Base-by-base conservation (phyloP, 2,329 filamentous ascomycete species). In the Hypoxylon sp. region DNA sequence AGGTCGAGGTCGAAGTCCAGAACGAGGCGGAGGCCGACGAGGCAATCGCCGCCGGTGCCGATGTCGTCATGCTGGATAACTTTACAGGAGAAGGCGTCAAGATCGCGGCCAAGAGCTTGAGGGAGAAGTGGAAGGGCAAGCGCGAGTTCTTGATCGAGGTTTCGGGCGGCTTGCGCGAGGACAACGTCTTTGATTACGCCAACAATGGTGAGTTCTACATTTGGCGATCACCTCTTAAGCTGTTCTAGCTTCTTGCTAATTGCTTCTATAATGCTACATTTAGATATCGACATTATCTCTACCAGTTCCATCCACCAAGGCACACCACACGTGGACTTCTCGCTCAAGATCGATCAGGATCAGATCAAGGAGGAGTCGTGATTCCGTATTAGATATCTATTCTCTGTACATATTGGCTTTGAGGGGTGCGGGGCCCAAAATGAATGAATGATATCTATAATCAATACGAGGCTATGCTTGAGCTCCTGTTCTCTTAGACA, bases 251-350 rank as follows among this genome's bases (percentile, higher is more conserved):
- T 34, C 19, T 49, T 55, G 49, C 68, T 77, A 57, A 76, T 73
- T 73, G 6, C 7, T 21, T 52, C 52, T 45, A 25, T 49, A 10
- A 21, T 19, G 38, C 38, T 43, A 30, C 28, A n/a, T 6, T 1
- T 81, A 86, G 94, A 98, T 81, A 90, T 99, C 73, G 96, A 99
- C 80, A 94, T 99, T 72, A 90, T 98, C 74, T 98, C 94, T 46
- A 98, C 95, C 9, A 98, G 94, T 78, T 95, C 93, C 57, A 98
- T 99, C 76, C 96, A 99, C 77, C 96, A 99, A 82, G 95, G 96
- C 2, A 93, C 97, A 2, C 89, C 92, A 30, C 94, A 98, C 78
- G 90, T 99, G 49, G 96, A 99, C 80, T 98, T 98, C 79, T 98
- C 94, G 4, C 85, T 99, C 73, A 99, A 99, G 84, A 94, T 99